These are phyloP conservation scores for Alternaria brassicicola DNA, from an alignment of 2,329 filamentous ascomycete genomes.

Conservation along the genomic window DNA sequence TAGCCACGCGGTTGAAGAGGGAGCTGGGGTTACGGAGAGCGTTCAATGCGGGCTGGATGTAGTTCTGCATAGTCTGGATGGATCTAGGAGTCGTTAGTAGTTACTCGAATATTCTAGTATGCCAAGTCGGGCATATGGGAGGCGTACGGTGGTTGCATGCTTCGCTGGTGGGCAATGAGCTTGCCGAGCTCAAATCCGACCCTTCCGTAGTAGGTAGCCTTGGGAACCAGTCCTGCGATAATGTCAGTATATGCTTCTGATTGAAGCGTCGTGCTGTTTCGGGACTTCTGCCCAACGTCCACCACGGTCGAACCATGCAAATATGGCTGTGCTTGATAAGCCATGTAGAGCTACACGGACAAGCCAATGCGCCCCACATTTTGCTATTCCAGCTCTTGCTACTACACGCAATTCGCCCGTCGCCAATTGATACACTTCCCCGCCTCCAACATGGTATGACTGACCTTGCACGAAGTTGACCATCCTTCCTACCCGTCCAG, in stretches of 20 bases:
- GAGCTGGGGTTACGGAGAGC: constrained; percentile 70
- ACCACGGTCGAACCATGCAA: background rate
- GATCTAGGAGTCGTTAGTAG: constrained; percentile 61
- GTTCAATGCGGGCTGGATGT: constrained; percentile 78
- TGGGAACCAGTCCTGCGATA: constrained; percentile 76
- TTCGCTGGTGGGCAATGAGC: constrained; percentile 84
- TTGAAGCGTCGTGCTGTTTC: background rate
- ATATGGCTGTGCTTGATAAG: constrained; percentile 14
- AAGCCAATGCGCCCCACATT: constrained; percentile 24
- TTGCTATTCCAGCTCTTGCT: background rate
- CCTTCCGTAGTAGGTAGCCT: constrained; percentile 87
- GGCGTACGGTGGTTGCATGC: constrained; percentile 93
- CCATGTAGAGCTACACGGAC: constrained; percentile 14
- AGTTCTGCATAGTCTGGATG: constrained; percentile 80
- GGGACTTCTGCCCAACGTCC: background rate
- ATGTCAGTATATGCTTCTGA: constrained; percentile 19
- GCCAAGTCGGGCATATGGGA: background rate
- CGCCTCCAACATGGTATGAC: constrained; percentile 46
- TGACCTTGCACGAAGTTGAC: constrained; percentile 86
- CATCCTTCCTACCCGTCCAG: constrained; percentile 70
- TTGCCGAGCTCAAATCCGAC: constrained; percentile 87
- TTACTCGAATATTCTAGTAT: constrained; percentile 1
- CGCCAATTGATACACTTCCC: constrained; percentile 12
- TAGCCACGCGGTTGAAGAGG: constrained; percentile 58
- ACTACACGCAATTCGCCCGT: background rate